Base-by-base conservation (phyloP, 2,329 filamentous ascomycete genomes). In the Neoscytalidium dimidiatum region DNA sequence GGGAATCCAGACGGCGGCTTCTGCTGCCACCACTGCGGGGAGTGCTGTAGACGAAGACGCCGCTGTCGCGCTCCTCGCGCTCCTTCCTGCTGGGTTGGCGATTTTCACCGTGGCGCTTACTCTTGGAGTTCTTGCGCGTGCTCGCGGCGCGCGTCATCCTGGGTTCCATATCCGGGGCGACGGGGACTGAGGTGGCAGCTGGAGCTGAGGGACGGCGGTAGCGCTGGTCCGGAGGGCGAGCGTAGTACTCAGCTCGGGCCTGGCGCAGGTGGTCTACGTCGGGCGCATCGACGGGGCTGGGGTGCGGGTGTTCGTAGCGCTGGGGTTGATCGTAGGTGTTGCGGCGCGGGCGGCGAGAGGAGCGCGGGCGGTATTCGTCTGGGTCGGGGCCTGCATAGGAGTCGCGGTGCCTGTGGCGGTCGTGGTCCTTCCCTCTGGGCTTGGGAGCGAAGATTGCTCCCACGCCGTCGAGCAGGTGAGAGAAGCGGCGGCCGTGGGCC, bases 241-340 rank as follows among this genome's bases (percentile, higher is more conserved):
- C 68, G 68, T 74, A 79, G 68, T 81, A 81, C 4, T 74, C 74
- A 31, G 74, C 73, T 68, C 79, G 67, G 62, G 73, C 72, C 33
- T 71, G 72, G 61, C 79, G 69, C 56, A 81, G 66, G 60, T 80
- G 79, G 60, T 79, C 75, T 43, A 80, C 66, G 66, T 80, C 78
- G 26, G 77, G 68, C 13, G 49, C 48, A 43, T 52, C 21, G 60
- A 43, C 35, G 49, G 60, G 48, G 23, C 33, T 43, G 23, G 33
- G 60, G 4, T 26, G 26, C 4, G 19, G 60, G 46, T 28, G 49
- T 23, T 29, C 14, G 38, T 33, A 21, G 38, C 31, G 48, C 28
- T 29, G 4, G 26, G 21, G 19, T 8, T 35, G 14, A 28, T 53
- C 48, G 38, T 56, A 26, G 28, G 61, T 33, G n/a, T 56, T 56